These are phyloP conservation scores for Physcia stellaris DNA, from an alignment of 495 filamentous ascomycete genomes.

Conservation along the genomic window DNA sequence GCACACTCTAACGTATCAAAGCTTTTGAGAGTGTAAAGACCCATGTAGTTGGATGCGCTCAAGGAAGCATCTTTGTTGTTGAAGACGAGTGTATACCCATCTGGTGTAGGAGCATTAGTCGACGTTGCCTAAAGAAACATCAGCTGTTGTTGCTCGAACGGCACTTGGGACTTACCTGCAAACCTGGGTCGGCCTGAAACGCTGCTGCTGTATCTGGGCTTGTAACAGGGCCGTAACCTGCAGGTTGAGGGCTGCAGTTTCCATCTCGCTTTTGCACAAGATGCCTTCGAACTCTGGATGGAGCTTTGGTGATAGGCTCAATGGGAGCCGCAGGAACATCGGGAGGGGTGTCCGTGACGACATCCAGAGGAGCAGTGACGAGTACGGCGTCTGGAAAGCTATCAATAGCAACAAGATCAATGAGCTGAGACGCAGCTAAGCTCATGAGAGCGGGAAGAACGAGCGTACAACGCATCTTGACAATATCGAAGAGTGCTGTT, in stretches of 20 bases:
- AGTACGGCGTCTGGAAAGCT: conserved; percentile 1
- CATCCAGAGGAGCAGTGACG: conserved; percentile 3
- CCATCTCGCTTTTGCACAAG: conserved; percentile 1
- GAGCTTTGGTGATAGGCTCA: too few relatives aligned
- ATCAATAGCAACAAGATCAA: conserved; percentile 1
- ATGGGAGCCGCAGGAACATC: too few relatives aligned
- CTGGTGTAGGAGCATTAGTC: conserved; percentile 21
- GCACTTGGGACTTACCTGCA: not conserved
- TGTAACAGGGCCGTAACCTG: conserved; percentile 1
- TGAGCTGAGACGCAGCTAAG: conserved; percentile 1
- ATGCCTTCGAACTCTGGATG: not conserved
- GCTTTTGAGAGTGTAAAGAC: conserved; percentile 22
- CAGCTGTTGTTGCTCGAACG: not conserved
- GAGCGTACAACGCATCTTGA: conserved; percentile 1
- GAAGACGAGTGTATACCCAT: conserved; percentile 27
- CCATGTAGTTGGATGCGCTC: conserved; percentile 26
- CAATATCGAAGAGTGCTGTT: too few relatives aligned
- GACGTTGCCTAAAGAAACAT: not conserved
- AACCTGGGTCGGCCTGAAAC: not conserved
- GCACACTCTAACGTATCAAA: conserved; percentile 29
- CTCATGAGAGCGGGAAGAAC: conserved; percentile 1
- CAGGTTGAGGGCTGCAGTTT: conserved; percentile 2
- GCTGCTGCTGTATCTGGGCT: conserved; percentile 2
- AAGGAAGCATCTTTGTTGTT: conserved; percentile 21
- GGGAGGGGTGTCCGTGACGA: not conserved